Evolutionary conservation across 176 grass and related monocot genomes (phyloP).

Genomic region (Ensete glaucum): DNA sequence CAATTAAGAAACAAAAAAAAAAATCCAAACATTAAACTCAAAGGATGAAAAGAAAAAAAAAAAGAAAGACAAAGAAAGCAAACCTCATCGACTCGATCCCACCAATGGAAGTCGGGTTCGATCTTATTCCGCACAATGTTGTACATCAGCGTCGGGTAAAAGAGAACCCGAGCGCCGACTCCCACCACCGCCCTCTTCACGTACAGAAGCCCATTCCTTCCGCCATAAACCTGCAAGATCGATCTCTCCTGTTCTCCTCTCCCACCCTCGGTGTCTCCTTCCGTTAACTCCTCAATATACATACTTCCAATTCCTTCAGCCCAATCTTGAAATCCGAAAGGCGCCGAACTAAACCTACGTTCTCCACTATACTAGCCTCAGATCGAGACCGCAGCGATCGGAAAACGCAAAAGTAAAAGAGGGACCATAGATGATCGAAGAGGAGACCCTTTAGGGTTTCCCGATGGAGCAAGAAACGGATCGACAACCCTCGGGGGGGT

Average conservation of each 20-base stretch:
- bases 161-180: constrained; percentile 69
- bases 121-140: constrained; percentile 76
- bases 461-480: background rate
- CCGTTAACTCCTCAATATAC: constrained; percentile 60
- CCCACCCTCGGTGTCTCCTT: constrained; percentile 3
- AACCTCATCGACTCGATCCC: constrained; percentile 91
- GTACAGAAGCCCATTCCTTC: constrained; percentile 27
- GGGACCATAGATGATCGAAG: background rate
- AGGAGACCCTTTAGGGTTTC: background rate
- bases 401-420: background rate
- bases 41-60: background rate
- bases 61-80: background rate
- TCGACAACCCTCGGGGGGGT: background rate
- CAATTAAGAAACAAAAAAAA: background rate
- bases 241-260: constrained; percentile 15
- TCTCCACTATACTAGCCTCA: background rate
- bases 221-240: constrained; percentile 3
- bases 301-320: constrained; percentile 25
- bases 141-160: constrained; percentile 88
- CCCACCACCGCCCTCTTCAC: constrained; percentile 78
- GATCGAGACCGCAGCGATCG: background rate
- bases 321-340: background rate
- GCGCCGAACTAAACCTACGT: background rate
- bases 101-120: constrained; percentile 87
- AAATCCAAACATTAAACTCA: background rate